These are phyloP conservation scores for Phyllosticta paracitricarpa DNA, from an alignment of 2,329 filamentous ascomycete genomes.

Conservation along the genomic window DNA sequence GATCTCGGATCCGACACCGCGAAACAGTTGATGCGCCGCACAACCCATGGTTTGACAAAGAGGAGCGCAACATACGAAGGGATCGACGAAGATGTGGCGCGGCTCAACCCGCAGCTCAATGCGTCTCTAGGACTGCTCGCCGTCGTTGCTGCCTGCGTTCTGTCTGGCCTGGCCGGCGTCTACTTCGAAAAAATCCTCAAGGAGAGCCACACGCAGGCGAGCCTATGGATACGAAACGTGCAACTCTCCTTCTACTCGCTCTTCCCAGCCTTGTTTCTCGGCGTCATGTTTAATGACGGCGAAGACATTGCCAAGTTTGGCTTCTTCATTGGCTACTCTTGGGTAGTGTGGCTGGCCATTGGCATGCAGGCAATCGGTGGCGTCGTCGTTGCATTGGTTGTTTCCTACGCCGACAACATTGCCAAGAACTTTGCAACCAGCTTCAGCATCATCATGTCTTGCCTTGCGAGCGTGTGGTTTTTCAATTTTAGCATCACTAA, in stretches of 20 bases:
- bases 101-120: conserved; percentile 55
- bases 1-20: conserved; percentile 47
- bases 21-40: conserved; percentile 42
- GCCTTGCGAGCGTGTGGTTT: conserved; percentile 73
- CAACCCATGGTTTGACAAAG: conserved; percentile 9
- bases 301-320: conserved; percentile 71
- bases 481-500: conserved; percentile 63
- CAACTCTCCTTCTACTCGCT: conserved; percentile 92
- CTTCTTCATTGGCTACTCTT: conserved; percentile 93
- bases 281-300: conserved; percentile 80
- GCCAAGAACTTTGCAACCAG: conserved; percentile 90
- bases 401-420: conserved; percentile 80
- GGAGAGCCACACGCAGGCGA: conserved; percentile 63
- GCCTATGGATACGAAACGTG: conserved; percentile 89
- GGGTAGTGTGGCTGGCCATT: conserved; percentile 80
- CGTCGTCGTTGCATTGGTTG: conserved; percentile 70
- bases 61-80: conserved; percentile 86
- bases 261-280: conserved; percentile 78
- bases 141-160: conserved; percentile 64
- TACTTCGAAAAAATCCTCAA: conserved; percentile 90
- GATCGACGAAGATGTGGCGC: conserved; percentile 55
- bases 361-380: conserved; percentile 74
- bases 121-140: conserved; percentile 68
- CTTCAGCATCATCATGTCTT: conserved; percentile 81
- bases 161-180: conserved; percentile 78